A percentile compares a stretch with the other conserved stretches of the same genome.
These are phyloP conservation scores for Ceratobasidium sp. DNA, from an alignment of 1,284 basidiomycete species.

Conservation along the genomic window DNA sequence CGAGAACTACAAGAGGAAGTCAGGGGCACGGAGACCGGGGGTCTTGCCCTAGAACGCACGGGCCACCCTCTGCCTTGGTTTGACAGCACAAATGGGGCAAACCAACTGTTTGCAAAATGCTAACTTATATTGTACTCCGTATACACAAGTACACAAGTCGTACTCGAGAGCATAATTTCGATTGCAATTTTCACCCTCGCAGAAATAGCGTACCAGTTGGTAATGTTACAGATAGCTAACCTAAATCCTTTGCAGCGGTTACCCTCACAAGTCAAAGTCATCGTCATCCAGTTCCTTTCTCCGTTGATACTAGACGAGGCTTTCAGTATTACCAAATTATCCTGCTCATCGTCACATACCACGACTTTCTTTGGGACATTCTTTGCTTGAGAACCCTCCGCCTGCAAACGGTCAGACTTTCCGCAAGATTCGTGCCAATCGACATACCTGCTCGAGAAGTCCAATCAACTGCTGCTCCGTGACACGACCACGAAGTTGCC, in stretches of 20 bases:
- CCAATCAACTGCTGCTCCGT: constrained; percentile 91
- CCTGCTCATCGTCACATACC: constrained; percentile 61
- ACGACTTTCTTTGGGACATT: constrained; percentile 70
- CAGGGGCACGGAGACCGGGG: constrained; percentile 38
- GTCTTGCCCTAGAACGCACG: constrained; percentile 16
- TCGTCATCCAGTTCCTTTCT: constrained; percentile 70
- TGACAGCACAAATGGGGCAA: background rate
- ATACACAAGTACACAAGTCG: background rate
- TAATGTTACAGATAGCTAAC: background rate
- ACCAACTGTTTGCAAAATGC: background rate
- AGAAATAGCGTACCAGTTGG: too few species aligned
- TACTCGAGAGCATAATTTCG: background rate
- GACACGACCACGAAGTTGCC: constrained; percentile 89
- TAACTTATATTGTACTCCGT: background rate
- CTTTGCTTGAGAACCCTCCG: constrained; percentile 72
- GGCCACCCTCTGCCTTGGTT: constrained; percentile 24
- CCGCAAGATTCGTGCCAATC: background rate
- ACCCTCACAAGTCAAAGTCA: constrained; percentile 73
- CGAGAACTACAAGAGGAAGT: constrained; percentile 26
- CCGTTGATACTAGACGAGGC: constrained; percentile 74
- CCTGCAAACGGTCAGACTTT: constrained; percentile 60
- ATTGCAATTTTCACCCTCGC: too few species aligned
- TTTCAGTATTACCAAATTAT: constrained; percentile 14
- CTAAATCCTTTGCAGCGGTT: background rate
- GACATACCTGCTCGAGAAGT: constrained; percentile 87